Conservation (phyloP, 2,329 filamentous ascomycete species). For the Pseudofabraea citricarpa region DNA sequence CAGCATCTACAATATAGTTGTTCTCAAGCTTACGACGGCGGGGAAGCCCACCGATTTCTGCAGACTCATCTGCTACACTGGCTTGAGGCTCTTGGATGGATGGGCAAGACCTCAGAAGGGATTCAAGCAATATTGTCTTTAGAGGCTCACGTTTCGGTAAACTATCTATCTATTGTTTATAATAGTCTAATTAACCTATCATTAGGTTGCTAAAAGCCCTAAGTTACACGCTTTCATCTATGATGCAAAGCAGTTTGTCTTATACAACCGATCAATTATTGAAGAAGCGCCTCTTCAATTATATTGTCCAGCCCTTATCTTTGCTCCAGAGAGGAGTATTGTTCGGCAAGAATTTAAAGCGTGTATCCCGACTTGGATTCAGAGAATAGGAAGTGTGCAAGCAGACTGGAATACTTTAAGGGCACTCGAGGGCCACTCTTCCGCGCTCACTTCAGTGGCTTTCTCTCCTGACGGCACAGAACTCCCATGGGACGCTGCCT, state of each 20-base stretch:
- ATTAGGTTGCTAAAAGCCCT: slow-evolving; percentile 7
- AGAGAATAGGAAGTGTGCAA: slow-evolving; percentile 9
- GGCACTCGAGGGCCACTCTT: slow-evolving; percentile 12
- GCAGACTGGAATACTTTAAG: slow-evolving; percentile 12
- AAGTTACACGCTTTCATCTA: slow-evolving; percentile 16
- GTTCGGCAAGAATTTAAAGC: slow-evolving; percentile 18
- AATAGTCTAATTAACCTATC: slow-evolving; percentile 6
- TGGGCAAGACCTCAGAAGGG: slow-evolving; percentile 17
- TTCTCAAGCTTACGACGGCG: slow-evolving; percentile 22
- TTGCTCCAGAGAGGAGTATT: slow-evolving; percentile 27
- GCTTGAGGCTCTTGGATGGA: slow-evolving; percentile 30
- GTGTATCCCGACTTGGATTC: slow-evolving; percentile 12
- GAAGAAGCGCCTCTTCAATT: slow-evolving; percentile 26
- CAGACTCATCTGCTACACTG: slow-evolving; percentile 29
- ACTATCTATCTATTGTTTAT: slow-evolving; percentile 6
- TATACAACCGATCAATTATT: slow-evolving; percentile 20
- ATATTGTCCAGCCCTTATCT: slow-evolving; percentile 28
- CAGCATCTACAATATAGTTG: slow-evolving; percentile 23
- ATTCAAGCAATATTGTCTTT: slow-evolving; percentile 11
- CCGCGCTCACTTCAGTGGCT: slow-evolving; percentile 1
- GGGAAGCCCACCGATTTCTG: slow-evolving; percentile 27
- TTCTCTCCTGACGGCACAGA: slow-evolving; percentile 9
- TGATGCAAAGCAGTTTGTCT: slow-evolving; percentile 16
- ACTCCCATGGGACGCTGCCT: no score
- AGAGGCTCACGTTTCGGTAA: slow-evolving; percentile 9